Conservation (phyloP, 176 grass and related monocot genomes). For the Leersia perrieri region DNA sequence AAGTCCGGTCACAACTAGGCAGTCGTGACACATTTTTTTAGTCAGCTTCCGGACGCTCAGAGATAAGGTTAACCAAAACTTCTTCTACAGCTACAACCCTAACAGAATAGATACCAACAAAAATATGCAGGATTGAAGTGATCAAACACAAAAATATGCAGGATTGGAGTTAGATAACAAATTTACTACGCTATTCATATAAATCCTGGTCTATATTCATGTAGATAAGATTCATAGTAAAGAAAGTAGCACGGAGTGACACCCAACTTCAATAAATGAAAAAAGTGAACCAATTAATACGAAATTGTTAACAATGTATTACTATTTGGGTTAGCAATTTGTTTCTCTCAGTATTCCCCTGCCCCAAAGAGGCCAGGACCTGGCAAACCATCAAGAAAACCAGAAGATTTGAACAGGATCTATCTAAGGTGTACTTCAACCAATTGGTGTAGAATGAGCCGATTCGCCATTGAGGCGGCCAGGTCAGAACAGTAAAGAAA, state of each 20-base stretch:
- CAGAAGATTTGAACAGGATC: background rate
- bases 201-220: background rate
- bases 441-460: background rate
- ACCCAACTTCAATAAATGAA: background rate
- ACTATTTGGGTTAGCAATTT: background rate
- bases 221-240: background rate
- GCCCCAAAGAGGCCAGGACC: background rate
- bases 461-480: background rate
- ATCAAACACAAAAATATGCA: background rate
- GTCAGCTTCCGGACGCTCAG: background rate
- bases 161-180: background rate
- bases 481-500: background rate
- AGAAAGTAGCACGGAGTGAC: background rate
- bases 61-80: conserved; percentile 5
- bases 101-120: background rate
- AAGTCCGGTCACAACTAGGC: background rate
- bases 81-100: background rate
- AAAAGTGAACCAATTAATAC: background rate
- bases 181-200: background rate
- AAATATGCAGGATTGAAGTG: background rate
- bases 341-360: background rate
- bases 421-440: background rate
- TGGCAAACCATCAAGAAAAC: background rate
- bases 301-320: background rate
- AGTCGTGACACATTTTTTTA: background rate